These are phyloP conservation scores for Solanum medicagineum DNA, from an alignment of 257 asterid genomes.

Conservation along the genomic window DNA sequence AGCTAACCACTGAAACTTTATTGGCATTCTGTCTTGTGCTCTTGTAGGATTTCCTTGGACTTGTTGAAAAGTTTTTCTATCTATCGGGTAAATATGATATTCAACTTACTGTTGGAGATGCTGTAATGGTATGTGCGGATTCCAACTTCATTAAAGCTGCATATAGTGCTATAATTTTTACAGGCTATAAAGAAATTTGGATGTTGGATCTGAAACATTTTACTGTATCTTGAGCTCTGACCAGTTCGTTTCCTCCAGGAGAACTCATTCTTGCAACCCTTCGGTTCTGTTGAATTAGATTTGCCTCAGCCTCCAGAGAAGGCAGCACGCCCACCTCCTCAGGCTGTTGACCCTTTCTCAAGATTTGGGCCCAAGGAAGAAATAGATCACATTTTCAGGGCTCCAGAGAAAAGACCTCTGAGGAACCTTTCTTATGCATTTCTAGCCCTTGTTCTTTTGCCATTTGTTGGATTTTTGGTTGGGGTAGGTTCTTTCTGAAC, in stretches of 20 bases:
- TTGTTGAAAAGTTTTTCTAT: slow-evolving; percentile 85
- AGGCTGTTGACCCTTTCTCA: slow-evolving; percentile 51
- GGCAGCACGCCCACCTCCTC: slow-evolving; percentile 87
- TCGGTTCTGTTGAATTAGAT: slow-evolving; percentile 75
- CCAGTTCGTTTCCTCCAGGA: slow-evolving; percentile 42
- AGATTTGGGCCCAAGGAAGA: slow-evolving; percentile 90
- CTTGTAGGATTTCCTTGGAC: slow-evolving; percentile 93
- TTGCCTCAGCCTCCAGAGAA: slow-evolving; percentile 91
- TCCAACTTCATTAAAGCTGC: neutral
- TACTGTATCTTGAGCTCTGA: neutral
- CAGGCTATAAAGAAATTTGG: neutral
- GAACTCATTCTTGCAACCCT: slow-evolving; percentile 71
- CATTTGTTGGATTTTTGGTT: slow-evolving; percentile 71
- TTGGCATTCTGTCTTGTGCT: slow-evolving; percentile 36
- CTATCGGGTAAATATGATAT: slow-evolving; percentile 79
- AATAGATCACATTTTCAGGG: slow-evolving; percentile 77
- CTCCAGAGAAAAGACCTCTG: slow-evolving; percentile 82
- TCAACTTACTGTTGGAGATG: slow-evolving; percentile 86
- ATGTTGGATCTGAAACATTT: neutral
- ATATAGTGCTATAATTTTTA: neutral
- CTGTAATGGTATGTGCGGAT: slow-evolving; percentile 57
- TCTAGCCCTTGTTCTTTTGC: slow-evolving; percentile 68
- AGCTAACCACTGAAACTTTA: neutral
- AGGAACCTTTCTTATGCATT: slow-evolving; percentile 67
- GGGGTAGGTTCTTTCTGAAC: slow-evolving; percentile 43